Conservation (phyloP, 768 basidiomycete species). For the Russula earlei region DNA sequence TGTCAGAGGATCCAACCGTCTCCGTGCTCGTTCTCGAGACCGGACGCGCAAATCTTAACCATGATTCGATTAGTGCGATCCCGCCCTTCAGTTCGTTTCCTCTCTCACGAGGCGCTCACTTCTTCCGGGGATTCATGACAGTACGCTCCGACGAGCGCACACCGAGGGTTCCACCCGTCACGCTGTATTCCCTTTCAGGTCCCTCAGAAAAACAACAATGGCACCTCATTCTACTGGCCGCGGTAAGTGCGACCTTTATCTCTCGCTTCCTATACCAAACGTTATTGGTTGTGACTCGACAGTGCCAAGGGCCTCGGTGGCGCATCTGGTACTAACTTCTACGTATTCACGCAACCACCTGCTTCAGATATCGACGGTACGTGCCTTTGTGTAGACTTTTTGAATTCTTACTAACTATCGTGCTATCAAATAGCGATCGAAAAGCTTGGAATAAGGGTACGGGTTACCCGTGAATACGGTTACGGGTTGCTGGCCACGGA, state of each 20-base stretch:
- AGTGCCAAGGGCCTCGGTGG: slow-evolving; percentile 21
- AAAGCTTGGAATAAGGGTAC: slow-evolving; percentile 23
- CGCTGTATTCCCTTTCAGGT: not conserved
- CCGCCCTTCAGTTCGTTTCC: not conserved
- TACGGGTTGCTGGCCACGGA: too few species aligned
- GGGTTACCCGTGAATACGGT: too few species aligned
- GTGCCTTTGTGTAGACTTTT: not conserved
- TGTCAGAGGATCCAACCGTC: slow-evolving; percentile 21
- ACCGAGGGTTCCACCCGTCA: not conserved
- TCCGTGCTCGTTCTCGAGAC: slow-evolving; percentile 24
- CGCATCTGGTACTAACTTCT: slow-evolving; percentile 18
- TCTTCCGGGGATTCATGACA: slow-evolving; percentile 18
- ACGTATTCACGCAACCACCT: slow-evolving; percentile 20
- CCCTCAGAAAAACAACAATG: slow-evolving; percentile 16
- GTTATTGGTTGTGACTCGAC: not conserved
- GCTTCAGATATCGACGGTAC: slow-evolving; percentile 20
- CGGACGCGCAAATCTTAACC: slow-evolving; percentile 18
- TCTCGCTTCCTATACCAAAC: not conserved
- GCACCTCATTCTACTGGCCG: slow-evolving; percentile 11
- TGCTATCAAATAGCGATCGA: slow-evolving; percentile 12
- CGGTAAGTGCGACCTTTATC: not conserved
- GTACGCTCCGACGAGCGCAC: not conserved
- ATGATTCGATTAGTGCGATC: slow-evolving; percentile 9
- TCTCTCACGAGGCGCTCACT: not conserved
- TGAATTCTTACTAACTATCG: not conserved